phyloP scores from a whole-genome alignment of 768 basidiomycete genomes.

The Serendipita vermifera region DNA sequence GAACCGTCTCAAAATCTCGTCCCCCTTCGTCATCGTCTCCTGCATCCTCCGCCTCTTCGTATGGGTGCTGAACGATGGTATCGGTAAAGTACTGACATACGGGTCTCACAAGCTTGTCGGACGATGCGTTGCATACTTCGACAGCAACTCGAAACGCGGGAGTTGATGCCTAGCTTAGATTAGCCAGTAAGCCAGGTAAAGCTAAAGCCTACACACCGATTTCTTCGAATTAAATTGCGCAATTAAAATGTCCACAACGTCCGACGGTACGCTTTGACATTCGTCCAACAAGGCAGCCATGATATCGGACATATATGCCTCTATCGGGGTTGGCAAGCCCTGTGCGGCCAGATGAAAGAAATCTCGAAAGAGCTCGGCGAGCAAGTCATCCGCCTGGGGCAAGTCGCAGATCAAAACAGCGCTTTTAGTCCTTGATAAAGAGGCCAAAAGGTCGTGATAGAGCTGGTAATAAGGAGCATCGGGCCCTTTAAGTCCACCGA shows the following conservation, averaged over 20 bases:
- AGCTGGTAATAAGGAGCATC: slow-evolving; percentile 81
- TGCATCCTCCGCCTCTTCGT: slow-evolving; percentile 41
- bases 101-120: slow-evolving; percentile 78
- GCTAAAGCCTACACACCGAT: slow-evolving; percentile 33
- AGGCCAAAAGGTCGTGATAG: slow-evolving; percentile 91
- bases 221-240: slow-evolving; percentile 70
- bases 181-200: slow-evolving; percentile 9
- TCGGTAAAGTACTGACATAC: slow-evolving; percentile 53
- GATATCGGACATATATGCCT: slow-evolving; percentile 79
- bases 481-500: slow-evolving; percentile 54
- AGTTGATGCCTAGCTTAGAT: slow-evolving; percentile 45
- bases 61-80: slow-evolving; percentile 29
- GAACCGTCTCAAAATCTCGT: slow-evolving; percentile 36
- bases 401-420: slow-evolving; percentile 90
- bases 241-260: slow-evolving; percentile 70
- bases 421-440: slow-evolving; percentile 85
- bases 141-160: slow-evolving; percentile 72
- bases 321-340: slow-evolving; percentile 64
- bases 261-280: slow-evolving; percentile 55
- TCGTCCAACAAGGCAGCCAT: slow-evolving; percentile 85
- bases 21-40: slow-evolving; percentile 48
- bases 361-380: slow-evolving; percentile 69
- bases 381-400: slow-evolving; percentile 71
- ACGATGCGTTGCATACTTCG: slow-evolving; percentile 68
- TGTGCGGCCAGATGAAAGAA: slow-evolving; percentile 68